These are phyloP conservation scores for Populus hybrid DNA, from an alignment of 441 rosid genomes.

Conservation along the genomic window DNA sequence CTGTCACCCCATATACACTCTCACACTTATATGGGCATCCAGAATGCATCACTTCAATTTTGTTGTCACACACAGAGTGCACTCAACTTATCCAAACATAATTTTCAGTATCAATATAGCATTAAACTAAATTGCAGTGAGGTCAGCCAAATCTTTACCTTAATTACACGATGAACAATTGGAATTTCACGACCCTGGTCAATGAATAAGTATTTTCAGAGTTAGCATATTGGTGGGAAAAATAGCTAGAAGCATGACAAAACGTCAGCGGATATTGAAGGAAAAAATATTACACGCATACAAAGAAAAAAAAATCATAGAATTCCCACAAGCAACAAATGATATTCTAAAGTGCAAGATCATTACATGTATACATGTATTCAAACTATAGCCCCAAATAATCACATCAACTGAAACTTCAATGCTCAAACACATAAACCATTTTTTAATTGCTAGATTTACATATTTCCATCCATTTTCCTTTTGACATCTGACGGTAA, in stretches of 20 bases:
- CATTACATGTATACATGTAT: neutral
- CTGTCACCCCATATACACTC: no score
- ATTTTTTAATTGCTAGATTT: neutral
- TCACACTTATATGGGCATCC: neutral
- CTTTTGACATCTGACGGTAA: neutral
- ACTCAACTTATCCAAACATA: neutral
- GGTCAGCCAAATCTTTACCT: conserved; percentile 47
- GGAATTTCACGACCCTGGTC: conserved; percentile 92
- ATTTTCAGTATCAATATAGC: neutral
- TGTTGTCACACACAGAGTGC: neutral
- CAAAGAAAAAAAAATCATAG: neutral
- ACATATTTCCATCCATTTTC: neutral
- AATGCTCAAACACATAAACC: neutral
- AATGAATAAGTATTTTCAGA: conserved; percentile 13
- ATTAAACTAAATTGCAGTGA: neutral
- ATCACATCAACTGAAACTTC: neutral
- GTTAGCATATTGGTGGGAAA: conserved; percentile 3
- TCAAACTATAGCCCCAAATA: neutral
- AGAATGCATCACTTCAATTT: neutral
- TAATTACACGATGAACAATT: conserved; percentile 93
- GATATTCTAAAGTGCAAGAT: neutral
- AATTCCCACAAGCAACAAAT: neutral
- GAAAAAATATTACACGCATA: neutral
- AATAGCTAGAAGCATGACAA: neutral
- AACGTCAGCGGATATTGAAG: neutral